Evolutionary conservation across 2,329 filamentous ascomycete genomes (phyloP), one percentile per base, ranked within the genome.

Genomic region (Diaporthe capsici): DNA sequence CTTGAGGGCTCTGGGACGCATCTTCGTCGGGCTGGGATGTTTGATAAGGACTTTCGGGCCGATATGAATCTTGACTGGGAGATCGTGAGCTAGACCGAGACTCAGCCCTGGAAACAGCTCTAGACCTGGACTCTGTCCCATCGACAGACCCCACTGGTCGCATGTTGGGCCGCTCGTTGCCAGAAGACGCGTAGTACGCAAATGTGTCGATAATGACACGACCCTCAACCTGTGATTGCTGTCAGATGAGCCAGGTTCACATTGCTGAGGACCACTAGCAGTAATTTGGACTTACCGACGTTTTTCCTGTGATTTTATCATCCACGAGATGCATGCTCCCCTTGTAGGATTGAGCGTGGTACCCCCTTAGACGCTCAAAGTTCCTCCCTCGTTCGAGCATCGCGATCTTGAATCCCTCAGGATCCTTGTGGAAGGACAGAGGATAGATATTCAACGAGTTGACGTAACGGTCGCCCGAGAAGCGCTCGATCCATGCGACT

Each of bases 351-450:
- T 49, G 61, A 15, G 25, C 10, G n/a, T 67, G 61, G 42, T 49
- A 49, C 2, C 61, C 61, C 25, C 61, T 34, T 2, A 67, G 42
- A 13, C 61, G 42, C 42, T 67, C 61, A 49, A 49, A 49, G 17
- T 67, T 67, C 61, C 42, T 49, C 4, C 28, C 61, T 34, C 42
- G 42, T 34, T 67, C 42, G 10, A 67, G 42, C 61, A 67, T 67
- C 17, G 42, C 42, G 28, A 2, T 49, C 61, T 9, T 49, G 12
- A 67, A 34, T 15, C 25, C 42, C 25, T 49, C 61, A 25, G 42
- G 39, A 7, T 49, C 42, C 28, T 31, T n/a, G 42, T 67, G 61
- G 31, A 65, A 65, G 7, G 60, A 47, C 60, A 65, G 2, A 47
- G 60, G 61, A 34, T 67, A 67, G 20, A 49, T 15, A n/a, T 34